Base-by-base conservation (phyloP, 75 land plant species). In the Pinus tabuliformis region DNA sequence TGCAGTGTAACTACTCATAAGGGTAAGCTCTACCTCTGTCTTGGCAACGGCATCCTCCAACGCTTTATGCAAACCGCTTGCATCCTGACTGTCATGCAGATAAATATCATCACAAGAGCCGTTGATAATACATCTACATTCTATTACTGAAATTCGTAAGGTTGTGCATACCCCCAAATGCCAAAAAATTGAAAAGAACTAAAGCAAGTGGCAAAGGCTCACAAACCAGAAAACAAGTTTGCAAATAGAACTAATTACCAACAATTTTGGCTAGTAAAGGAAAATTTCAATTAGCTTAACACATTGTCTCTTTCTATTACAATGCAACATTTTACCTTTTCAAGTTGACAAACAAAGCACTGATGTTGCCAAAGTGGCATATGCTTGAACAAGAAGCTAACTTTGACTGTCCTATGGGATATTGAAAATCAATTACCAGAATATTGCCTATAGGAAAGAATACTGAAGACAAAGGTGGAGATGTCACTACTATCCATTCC, bases 61-160 rank as follows among this genome's bases (percentile, higher is more conserved):
- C 72, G 82, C 91, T 74, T 87, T 68, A 62, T 89, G 71, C 79
- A 94, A 79, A 66, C 82, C 79, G 80, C 86, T 82, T 73, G 89
- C 82, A 37, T 91, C 92, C 94, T 94, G 88, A 72, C 63, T 77
- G 75, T 78, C 79, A 82, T 73, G 59, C 60, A 78, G 52, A 78
- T 72, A 52, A 57, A 57, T 59, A 73, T 42, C n/a, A 78, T 78
- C 60, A 70, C 75, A 61, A 58, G 60, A 11, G 21, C 62, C 76
- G 65, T 78, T 72, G 52, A 72, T 72, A 72, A 72, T 72, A 36
- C 74, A 72, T 72, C 57, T 72, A 52, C 22, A 72, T 52, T 72
- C 74, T 49, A 72, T 72, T 56, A 49, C 74, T 49, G n/a, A 66
- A 66, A 66, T 66, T 66, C 71, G 21, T 66, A 18, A 66, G 49